Evolutionary conservation across 2,329 filamentous ascomycete genomes (phyloP).

Genomic region (Cercospora berteroae): DNA sequence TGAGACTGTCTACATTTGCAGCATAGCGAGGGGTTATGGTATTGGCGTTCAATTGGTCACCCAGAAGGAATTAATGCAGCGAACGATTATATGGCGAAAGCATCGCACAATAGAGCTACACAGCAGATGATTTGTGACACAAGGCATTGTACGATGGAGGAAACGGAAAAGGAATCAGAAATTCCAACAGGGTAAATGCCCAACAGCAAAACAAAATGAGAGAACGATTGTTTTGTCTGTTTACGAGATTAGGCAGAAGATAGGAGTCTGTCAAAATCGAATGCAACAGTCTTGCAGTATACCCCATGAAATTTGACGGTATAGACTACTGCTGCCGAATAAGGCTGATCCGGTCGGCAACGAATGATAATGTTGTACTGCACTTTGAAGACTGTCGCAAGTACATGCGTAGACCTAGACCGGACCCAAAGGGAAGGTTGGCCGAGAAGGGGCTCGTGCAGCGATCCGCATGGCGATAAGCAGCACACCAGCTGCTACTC

Average conservation of each 20-base stretch:
- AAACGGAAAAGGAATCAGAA: not conserved
- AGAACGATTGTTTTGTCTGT: too few relatives aligned
- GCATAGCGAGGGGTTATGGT: not conserved
- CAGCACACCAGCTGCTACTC: slow-evolving; percentile 7
- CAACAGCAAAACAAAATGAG: not conserved
- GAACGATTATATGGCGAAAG: not conserved
- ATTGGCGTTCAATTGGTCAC: not conserved
- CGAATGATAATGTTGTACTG: too few relatives aligned
- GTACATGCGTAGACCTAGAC: not conserved
- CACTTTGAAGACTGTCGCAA: not conserved
- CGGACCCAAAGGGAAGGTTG: not conserved
- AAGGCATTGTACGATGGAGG: not conserved
- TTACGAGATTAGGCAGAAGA: not conserved
- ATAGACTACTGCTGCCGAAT: too few relatives aligned
- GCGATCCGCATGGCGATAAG: not conserved
- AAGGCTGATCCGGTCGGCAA: too few relatives aligned
- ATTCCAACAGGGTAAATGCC: not conserved
- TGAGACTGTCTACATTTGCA: not conserved
- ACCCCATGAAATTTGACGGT: too few relatives aligned
- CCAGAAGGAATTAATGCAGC: not conserved
- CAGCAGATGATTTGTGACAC: not conserved
- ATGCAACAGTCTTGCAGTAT: too few relatives aligned
- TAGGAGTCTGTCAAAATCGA: too few relatives aligned
- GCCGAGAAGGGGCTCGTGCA: not conserved
- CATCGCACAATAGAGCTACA: not conserved